phyloP scores from a whole-genome alignment of 1,284 basidiomycete genomes.

The Peniophora sp. region DNA sequence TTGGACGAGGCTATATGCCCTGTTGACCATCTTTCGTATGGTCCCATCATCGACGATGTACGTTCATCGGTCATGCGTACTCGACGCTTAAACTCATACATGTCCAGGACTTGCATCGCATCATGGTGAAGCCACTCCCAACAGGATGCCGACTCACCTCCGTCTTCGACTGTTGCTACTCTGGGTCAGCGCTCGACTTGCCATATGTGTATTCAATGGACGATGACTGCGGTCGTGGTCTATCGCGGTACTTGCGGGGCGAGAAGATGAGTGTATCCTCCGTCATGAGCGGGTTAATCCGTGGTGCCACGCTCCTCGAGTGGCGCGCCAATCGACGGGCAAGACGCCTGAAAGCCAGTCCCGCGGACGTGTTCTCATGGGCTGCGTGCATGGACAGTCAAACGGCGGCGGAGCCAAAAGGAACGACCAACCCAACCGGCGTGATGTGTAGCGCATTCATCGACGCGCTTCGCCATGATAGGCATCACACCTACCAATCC shows the following conservation, averaged over 20 bases:
- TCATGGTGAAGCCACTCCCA: slow-evolving; percentile 38
- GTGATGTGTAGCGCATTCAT: slow-evolving; percentile 84
- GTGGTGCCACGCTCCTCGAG: slow-evolving; percentile 25
- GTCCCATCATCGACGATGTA: slow-evolving; percentile 75
- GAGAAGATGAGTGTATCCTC: slow-evolving; percentile 43
- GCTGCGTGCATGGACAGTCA: slow-evolving; percentile 92
- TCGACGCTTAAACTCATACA: not conserved
- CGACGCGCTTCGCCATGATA: slow-evolving; percentile 41
- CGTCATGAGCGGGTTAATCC: too few relatives aligned
- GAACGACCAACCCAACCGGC: slow-evolving; percentile 78
- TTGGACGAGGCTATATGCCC: slow-evolving; percentile 65
- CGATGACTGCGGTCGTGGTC: too few relatives aligned
- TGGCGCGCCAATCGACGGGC: slow-evolving; percentile 34
- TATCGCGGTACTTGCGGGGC: slow-evolving; percentile 33
- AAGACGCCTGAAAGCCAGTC: slow-evolving; percentile 22
- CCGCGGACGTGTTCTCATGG: slow-evolving; percentile 69
- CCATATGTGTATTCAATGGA: slow-evolving; percentile 28
- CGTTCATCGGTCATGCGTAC: slow-evolving; percentile 16
- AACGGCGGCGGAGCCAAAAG: slow-evolving; percentile 85
- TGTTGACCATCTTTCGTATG: slow-evolving; percentile 60
- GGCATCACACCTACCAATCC: slow-evolving; percentile 67
- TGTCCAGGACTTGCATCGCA: slow-evolving; percentile 46
- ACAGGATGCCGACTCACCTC: slow-evolving; percentile 61
- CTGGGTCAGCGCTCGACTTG: slow-evolving; percentile 54
- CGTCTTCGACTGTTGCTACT: slow-evolving; percentile 45